Evolutionary conservation across 2,329 filamentous ascomycete species (phyloP).

Genomic region (Pestalotiopsis sp.): DNA sequence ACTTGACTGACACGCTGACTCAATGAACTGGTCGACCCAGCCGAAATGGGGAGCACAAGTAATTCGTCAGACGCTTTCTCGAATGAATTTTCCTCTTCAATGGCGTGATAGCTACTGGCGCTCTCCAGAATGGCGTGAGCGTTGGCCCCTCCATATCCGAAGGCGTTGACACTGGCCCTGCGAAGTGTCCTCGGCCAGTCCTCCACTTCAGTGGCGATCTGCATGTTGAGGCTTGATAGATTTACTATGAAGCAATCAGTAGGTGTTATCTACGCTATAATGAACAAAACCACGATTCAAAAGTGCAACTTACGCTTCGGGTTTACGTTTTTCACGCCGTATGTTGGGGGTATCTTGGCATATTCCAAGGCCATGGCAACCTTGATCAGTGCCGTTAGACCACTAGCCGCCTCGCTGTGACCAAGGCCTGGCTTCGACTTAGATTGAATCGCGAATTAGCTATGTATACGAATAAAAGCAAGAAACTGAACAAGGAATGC

Average conservation of each 20-base stretch:
- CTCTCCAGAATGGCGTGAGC: not conserved
- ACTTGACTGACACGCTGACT: not conserved
- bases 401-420: slow-evolving; percentile 27
- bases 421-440: slow-evolving; percentile 21
- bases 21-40: not conserved
- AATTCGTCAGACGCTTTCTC: not conserved
- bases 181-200: not conserved
- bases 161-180: slow-evolving; percentile 2
- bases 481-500: not conserved
- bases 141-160: slow-evolving; percentile 5
- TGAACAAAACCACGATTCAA: not conserved
- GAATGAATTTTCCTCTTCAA: not conserved
- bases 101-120: not conserved
- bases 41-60: not conserved
- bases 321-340: slow-evolving; percentile 16
- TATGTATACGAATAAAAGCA: not conserved
- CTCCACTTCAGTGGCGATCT: not conserved
- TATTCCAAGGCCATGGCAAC: slow-evolving; percentile 23
- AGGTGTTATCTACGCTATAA: not conserved
- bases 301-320: slow-evolving; percentile 13
- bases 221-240: not conserved
- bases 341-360: slow-evolving; percentile 26
- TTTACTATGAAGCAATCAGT: not conserved
- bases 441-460: not conserved
- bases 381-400: slow-evolving; percentile 22